Evolutionary conservation across 352 stramenopile species (phyloP).

Genomic region (Phytopythium montanum): DNA sequence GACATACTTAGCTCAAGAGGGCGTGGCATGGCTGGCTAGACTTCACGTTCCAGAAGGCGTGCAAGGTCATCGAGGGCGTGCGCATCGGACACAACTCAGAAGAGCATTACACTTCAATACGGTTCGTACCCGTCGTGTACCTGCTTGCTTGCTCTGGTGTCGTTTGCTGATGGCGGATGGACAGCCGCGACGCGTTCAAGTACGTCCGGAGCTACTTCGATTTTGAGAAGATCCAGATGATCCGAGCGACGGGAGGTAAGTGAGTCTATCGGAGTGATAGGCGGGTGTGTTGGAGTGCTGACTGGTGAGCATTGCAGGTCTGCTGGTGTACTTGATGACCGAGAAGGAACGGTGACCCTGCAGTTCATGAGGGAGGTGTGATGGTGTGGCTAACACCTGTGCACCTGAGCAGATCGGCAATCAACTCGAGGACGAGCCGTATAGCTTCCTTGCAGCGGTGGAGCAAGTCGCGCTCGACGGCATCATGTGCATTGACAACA

Average conservation of each 20-base stretch:
- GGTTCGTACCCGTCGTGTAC: background rate
- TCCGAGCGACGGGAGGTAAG: constrained; percentile 70
- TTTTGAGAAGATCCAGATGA: constrained; percentile 71
- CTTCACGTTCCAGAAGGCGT: constrained; percentile 73
- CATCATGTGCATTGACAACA: constrained; percentile 79
- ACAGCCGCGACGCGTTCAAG: constrained; percentile 54
- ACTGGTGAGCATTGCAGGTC: constrained; percentile 28
- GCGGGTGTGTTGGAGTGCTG: background rate
- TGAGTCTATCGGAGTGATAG: background rate
- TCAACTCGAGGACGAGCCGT: constrained; percentile 58
- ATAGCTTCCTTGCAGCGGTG: constrained; percentile 53
- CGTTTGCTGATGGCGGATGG: background rate
- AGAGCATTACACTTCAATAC: constrained; percentile 13
- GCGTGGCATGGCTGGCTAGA: constrained; percentile 29
- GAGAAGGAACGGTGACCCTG: constrained; percentile 47
- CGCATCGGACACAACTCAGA: constrained; percentile 43
- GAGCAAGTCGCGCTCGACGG: constrained; percentile 67
- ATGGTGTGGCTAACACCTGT: background rate
- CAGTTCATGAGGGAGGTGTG: background rate
- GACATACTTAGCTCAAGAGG: no score
- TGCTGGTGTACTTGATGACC: constrained; percentile 57
- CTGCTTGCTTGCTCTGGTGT: background rate
- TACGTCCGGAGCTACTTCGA: constrained; percentile 78
- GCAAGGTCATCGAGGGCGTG: constrained; percentile 61
- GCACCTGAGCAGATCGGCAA: constrained; percentile 59